Percentiles rank a stretch among this genome's conserved stretches.
Evolutionary conservation across 2,329 filamentous ascomycete species (phyloP).

Genomic region (Trichoderma arundinaceum): DNA sequence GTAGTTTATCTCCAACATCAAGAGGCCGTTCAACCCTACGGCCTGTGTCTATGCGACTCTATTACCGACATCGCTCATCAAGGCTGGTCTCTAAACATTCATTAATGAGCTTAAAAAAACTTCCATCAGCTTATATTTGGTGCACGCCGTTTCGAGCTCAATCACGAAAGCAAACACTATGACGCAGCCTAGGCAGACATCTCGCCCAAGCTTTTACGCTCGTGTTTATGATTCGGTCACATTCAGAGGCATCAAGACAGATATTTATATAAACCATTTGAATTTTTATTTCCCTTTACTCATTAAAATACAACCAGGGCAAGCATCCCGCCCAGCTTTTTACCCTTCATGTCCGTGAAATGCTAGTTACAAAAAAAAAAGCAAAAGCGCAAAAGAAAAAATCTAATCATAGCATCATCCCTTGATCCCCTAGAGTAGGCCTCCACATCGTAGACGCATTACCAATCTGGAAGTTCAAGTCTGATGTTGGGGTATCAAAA

Average conservation of each 20-base stretch:
- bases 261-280: constrained; percentile 27
- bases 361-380: constrained; percentile 38
- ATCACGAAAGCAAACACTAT: no score
- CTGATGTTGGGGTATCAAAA: constrained; percentile 48
- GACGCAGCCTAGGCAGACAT: no score
- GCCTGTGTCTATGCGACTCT: no score
- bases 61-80: no score
- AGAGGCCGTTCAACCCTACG: no score
- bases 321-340: constrained; percentile 48
- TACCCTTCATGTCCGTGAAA: constrained; percentile 49
- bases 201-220: no score
- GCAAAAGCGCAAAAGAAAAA: constrained; percentile 40
- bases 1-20: no score
- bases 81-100: no score
- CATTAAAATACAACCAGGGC: constrained; percentile 51
- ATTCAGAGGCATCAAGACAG: neutral
- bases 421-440: constrained; percentile 40
- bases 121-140: no score
- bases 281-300: constrained; percentile 39
- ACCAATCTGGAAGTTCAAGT: constrained; percentile 42
- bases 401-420: constrained; percentile 48
- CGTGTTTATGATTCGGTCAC: neutral
- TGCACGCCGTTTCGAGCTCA: no score
- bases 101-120: no score
- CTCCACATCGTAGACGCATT: constrained; percentile 40